phyloP scores from a whole-genome alignment of 179 eudicot species.

The Spinacia oleracea region DNA sequence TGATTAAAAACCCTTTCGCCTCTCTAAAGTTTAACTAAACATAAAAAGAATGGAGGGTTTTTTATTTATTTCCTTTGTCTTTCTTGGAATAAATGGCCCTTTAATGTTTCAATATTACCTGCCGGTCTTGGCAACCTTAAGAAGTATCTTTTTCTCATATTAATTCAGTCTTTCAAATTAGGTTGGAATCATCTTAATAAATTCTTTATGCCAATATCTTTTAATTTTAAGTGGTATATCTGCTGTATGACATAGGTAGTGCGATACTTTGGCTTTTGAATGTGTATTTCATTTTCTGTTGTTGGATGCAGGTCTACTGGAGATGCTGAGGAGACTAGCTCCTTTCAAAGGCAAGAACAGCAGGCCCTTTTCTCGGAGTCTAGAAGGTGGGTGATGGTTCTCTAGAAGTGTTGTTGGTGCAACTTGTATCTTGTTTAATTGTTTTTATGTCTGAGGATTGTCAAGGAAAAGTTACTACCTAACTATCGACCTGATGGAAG shows the following conservation, averaged over 20 bases:
- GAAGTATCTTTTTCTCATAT: not conserved
- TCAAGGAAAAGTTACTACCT: not conserved
- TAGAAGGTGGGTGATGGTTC: slow-evolving; percentile 14
- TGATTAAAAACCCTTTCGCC: not conserved
- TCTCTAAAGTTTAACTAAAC: not conserved
- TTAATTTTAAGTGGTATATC: not conserved
- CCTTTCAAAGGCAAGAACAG: slow-evolving; percentile 14
- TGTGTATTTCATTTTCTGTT: not conserved
- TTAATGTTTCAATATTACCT: not conserved
- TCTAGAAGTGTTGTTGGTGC: not conserved
- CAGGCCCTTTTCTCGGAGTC: slow-evolving; percentile 20
- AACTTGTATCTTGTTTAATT: not conserved
- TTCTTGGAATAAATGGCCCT: not conserved
- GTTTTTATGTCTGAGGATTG: not conserved
- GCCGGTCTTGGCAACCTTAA: not conserved
- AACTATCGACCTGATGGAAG: not conserved
- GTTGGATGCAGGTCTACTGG: slow-evolving; percentile 7
- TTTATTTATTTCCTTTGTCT: not conserved
- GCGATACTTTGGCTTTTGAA: not conserved
- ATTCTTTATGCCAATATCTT: not conserved
- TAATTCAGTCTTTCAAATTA: not conserved
- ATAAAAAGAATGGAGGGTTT: not conserved
- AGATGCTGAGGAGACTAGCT: slow-evolving; percentile 16
- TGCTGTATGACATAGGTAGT: no score
- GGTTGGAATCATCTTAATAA: not conserved